Conservation (phyloP, 108 stramenopile genomes). For the Cyclotella choctawhatcheeana region DNA sequence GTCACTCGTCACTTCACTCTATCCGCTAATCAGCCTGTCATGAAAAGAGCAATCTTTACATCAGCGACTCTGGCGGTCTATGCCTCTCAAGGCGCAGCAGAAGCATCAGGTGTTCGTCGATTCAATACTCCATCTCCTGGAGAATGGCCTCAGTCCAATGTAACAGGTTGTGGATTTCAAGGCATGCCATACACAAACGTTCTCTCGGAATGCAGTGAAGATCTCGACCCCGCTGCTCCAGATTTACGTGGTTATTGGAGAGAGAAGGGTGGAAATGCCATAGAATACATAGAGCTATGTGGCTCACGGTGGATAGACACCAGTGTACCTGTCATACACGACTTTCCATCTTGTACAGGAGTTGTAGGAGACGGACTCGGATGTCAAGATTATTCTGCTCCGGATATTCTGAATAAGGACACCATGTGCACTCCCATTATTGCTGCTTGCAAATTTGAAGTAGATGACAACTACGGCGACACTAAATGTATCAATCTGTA, state of each 20-base stretch:
- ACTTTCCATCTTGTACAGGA: constrained; percentile 4
- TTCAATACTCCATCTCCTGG: constrained; percentile 3
- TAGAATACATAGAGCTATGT: constrained; percentile 1
- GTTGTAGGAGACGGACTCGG: constrained; percentile 1
- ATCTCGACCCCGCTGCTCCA: neutral
- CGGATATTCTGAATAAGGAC: neutral
- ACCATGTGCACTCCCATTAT: neutral
- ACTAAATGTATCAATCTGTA: neutral
- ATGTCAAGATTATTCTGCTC: neutral
- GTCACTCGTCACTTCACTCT: no score
- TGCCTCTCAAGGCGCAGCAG: neutral
- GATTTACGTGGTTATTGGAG: constrained; percentile 1
- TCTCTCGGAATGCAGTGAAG: neutral
- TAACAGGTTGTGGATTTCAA: constrained; percentile 2
- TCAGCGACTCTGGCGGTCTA: neutral
- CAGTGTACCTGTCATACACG: neutral
- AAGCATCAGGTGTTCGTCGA: neutral
- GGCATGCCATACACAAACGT: neutral
- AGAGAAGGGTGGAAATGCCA: neutral
- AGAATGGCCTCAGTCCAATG: neutral
- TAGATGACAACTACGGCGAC: neutral
- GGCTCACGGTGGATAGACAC: constrained; percentile 1
- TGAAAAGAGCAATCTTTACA: no score
- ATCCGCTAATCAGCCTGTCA: no score
- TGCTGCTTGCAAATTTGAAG: constrained; percentile 6